Conservation (phyloP, 805 yeast species). For the Saturnispora quitensis region DNA sequence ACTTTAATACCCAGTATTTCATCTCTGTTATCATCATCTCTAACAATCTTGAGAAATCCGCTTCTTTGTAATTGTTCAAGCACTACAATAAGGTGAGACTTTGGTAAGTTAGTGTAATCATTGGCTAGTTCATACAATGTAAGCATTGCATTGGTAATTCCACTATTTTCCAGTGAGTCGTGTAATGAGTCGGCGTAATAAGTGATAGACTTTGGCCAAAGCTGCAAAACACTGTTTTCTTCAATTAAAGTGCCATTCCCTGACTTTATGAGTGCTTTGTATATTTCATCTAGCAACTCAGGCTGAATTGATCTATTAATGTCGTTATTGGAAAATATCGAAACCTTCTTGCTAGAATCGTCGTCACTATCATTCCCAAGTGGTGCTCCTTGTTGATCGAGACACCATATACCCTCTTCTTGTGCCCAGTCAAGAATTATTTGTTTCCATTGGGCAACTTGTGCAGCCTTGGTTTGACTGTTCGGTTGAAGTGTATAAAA, state of each 20-base stretch:
- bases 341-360: not conserved
- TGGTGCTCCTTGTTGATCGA: constrained; percentile 32
- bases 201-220: not conserved
- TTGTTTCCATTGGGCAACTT: constrained; percentile 67
- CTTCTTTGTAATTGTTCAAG: constrained; percentile 39
- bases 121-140: constrained; percentile 12
- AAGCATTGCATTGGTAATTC: constrained; percentile 2
- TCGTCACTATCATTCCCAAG: constrained; percentile 9
- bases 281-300: not conserved
- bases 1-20: constrained; percentile 6
- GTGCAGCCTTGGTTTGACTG: constrained; percentile 65
- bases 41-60: constrained; percentile 1
- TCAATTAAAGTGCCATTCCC: constrained; percentile 21
- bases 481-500: constrained; percentile 87
- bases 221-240: constrained; percentile 19
- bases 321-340: not conserved
- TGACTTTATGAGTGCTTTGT: not conserved
- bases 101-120: constrained; percentile 10
- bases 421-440: constrained; percentile 56
- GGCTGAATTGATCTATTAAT: not conserved
- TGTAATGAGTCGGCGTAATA: constrained; percentile 2
- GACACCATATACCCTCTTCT: constrained; percentile 43
- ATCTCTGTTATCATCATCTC: constrained; percentile 1
- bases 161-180: not conserved
- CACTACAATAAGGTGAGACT: constrained; percentile 19